Base-by-base conservation (phyloP, 345 rosid species). In the Angophora floribunda region DNA sequence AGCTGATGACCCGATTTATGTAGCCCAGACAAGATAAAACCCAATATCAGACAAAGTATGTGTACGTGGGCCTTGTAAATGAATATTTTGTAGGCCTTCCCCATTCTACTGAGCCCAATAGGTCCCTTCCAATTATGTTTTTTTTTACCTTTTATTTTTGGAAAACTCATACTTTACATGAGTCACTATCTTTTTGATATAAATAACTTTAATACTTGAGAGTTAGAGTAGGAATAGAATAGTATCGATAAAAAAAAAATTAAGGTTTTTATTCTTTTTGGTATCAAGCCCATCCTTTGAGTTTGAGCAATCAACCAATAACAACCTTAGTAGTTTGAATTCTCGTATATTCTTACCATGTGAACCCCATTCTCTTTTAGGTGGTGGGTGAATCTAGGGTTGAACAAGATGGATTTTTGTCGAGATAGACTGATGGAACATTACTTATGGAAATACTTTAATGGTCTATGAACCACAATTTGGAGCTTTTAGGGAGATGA, bases 311-410 rank as follows among this genome's bases (percentile, higher is more conserved):
- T 55, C 61, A 32, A 15, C 12, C 79, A 67, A 16, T 67, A 32
- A 32, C 80, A 32, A 1, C 45, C 0, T 32, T 36, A 70, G 9
- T 32, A 32, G 45, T 17, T 1, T 8, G 5, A 32, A 8, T 32
- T 32, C 45, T 21, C 0, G 16, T 7, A 70, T 32, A 22, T 70
- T 32, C 47, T 70, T n/a, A n/a, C n/a, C 36, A 63, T n/a, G 13
- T 4, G 17, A 63, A 63, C 36, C n/a, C 41, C 47, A 4, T 7
- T 70, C 13, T 70, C 45, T 87, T 63, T 49, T 53, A 88, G 91
- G 85, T 87, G 86, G 91, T 88, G 89, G 91, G 86, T 88, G 61
- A 52, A 90, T n/a, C 45, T 90, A 79, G 90, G 89, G 6, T 85
- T 88, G 75, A 82, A 85, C 80, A 86, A 88, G 86, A 32, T 90